A percentile compares a stretch with the other conserved stretches of the same genome.
These are phyloP conservation scores for Colletotrichum tabaci DNA, from an alignment of 2,329 filamentous ascomycete species.

Conservation along the genomic window DNA sequence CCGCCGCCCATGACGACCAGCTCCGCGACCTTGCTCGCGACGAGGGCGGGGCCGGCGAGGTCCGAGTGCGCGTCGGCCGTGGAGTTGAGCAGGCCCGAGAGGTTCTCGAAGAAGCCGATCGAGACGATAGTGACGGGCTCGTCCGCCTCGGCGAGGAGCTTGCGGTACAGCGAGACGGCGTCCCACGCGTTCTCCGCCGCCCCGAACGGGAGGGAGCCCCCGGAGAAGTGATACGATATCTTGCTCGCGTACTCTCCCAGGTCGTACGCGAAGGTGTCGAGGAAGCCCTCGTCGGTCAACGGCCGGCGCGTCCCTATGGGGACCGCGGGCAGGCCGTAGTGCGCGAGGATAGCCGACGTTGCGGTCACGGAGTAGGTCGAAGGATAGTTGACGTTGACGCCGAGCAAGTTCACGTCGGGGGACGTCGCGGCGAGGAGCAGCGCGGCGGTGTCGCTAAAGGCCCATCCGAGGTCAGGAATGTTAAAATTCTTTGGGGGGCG, in stretches of 20 bases:
- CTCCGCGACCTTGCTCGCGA: constrained; percentile 62
- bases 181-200: constrained; percentile 56
- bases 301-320: constrained; percentile 59
- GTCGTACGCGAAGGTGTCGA: constrained; percentile 56
- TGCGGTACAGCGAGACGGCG: constrained; percentile 62
- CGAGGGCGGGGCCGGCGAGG: constrained; percentile 57
- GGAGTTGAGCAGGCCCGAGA: constrained; percentile 63
- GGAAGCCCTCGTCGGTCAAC: constrained; percentile 59
- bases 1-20: constrained; percentile 67
- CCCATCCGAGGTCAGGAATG: background rate
- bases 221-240: constrained; percentile 59
- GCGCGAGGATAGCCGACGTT: constrained; percentile 56
- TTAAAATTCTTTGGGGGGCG: background rate
- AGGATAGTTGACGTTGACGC: constrained; percentile 59
- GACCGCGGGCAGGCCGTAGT: constrained; percentile 55
- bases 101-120: constrained; percentile 62
- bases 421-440: constrained; percentile 59
- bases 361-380: constrained; percentile 59
- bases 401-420: constrained; percentile 54
- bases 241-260: constrained; percentile 63
- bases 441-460: constrained; percentile 56
- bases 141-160: constrained; percentile 55
- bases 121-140: constrained; percentile 62
- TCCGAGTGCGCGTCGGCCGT: constrained; percentile 56
- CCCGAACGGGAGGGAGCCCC: constrained; percentile 53